phyloP scores from a whole-genome alignment of 768 basidiomycete species.

The Termitomyces sp. region DNA sequence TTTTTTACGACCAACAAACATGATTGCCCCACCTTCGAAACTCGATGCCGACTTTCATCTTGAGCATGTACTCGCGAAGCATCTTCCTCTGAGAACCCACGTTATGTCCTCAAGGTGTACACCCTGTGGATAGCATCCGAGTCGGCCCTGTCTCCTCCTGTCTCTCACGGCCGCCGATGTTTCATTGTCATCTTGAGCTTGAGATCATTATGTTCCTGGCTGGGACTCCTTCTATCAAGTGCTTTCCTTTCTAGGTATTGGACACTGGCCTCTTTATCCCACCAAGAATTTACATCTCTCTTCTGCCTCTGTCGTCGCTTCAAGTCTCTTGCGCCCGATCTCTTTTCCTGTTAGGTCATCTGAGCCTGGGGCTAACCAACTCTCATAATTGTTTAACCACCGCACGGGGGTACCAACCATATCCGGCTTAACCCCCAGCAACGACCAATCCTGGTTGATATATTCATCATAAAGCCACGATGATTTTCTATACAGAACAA shows the following conservation, averaged over 20 bases:
- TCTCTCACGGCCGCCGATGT: neutral
- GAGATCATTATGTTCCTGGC: neutral
- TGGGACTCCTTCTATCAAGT: neutral
- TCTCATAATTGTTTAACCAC: neutral
- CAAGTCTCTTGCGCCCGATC: neutral
- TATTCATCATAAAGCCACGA: neutral
- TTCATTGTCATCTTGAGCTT: neutral
- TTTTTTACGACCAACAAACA: neutral
- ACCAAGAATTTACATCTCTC: neutral
- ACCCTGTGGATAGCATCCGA: neutral
- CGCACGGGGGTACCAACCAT: neutral
- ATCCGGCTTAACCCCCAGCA: slow-evolving; percentile 2
- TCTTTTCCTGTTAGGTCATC: neutral
- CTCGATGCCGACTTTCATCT: neutral
- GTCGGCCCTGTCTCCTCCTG: slow-evolving; percentile 1
- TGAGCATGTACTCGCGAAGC: neutral
- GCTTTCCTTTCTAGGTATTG: neutral
- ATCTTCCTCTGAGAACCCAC: neutral
- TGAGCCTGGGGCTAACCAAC: too few relatives aligned
- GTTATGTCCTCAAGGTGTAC: neutral
- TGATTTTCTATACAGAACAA: neutral
- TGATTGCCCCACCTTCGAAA: too few relatives aligned
- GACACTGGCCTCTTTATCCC: neutral
- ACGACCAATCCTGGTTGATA: neutral
- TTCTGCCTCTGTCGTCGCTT: too few relatives aligned